Evolutionary conservation across 768 basidiomycete species (phyloP).

Genomic region (Suillus clintonianus): DNA sequence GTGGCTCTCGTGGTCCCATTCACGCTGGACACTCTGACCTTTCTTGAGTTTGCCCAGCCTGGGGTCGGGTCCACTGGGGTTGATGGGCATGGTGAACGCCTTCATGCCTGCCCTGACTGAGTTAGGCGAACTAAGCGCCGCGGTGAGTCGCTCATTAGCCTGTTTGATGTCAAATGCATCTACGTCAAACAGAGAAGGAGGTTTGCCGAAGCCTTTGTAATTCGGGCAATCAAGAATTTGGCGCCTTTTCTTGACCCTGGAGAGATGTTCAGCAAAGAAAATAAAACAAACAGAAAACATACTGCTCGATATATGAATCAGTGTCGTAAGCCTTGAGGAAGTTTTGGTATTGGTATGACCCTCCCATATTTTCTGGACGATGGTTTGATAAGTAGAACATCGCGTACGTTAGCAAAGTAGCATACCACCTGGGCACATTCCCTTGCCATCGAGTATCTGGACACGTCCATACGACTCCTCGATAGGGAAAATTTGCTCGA

Average conservation of each 20-base stretch:
- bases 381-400: background rate
- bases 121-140: slow-evolving; percentile 23
- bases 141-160: slow-evolving; percentile 22
- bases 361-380: slow-evolving; percentile 28
- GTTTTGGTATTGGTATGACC: slow-evolving; percentile 19
- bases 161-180: slow-evolving; percentile 24
- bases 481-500: slow-evolving; percentile 25
- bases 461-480: slow-evolving; percentile 31
- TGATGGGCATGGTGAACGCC: slow-evolving; percentile 25
- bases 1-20: slow-evolving; percentile 17
- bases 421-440: slow-evolving; percentile 27
- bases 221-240: slow-evolving; percentile 31
- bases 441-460: slow-evolving; percentile 27
- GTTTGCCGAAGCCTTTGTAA: slow-evolving; percentile 30
- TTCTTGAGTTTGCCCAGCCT: slow-evolving; percentile 8
- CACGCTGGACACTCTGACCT: slow-evolving; percentile 3
- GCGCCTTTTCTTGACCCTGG: slow-evolving; percentile 23
- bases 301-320: slow-evolving; percentile 18
- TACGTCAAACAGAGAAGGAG: slow-evolving; percentile 24
- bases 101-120: slow-evolving; percentile 31
- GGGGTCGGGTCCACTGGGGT: slow-evolving; percentile 5
- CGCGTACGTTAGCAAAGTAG: background rate
- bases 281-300: slow-evolving; percentile 7
- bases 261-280: background rate
- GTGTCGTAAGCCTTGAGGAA: slow-evolving; percentile 24